phyloP scores from a whole-genome alignment of 2,329 filamentous ascomycete genomes.

The Teratosphaeria destructans region DNA sequence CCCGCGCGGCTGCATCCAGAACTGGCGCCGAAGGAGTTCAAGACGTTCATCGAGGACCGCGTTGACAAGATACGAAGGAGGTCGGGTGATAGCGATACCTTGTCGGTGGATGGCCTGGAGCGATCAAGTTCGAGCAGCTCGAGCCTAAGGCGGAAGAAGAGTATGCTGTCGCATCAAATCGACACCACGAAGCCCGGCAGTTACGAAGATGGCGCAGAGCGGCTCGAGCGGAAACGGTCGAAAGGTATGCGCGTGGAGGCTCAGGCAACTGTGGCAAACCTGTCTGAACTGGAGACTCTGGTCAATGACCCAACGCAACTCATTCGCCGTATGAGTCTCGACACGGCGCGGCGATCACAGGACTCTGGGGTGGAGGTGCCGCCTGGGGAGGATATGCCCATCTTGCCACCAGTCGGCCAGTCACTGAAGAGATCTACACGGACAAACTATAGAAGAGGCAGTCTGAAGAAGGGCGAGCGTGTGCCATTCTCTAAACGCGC shows the following conservation, averaged over 20 bases:
- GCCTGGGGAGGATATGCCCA: constrained; percentile 64
- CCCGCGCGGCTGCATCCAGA: constrained; percentile 90
- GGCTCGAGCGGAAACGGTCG: constrained; percentile 64
- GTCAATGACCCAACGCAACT: constrained; percentile 68
- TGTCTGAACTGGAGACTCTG: constrained; percentile 64
- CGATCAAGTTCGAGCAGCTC: constrained; percentile 46
- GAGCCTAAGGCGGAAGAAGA: constrained; percentile 75
- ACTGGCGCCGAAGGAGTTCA: constrained; percentile 90
- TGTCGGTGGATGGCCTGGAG: constrained; percentile 50
- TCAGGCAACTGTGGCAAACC: constrained; percentile 51
- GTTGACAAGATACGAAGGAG: constrained; percentile 80
- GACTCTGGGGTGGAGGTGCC: constrained; percentile 30
- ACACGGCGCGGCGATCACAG: constrained; percentile 26
- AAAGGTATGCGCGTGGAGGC: constrained; percentile 30
- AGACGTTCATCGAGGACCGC: constrained; percentile 87
- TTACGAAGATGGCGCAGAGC: constrained; percentile 76
- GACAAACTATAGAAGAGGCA: constrained; percentile 84
- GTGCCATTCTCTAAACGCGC: constrained; percentile 65
- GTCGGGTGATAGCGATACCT: constrained; percentile 56
- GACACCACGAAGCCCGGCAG: constrained; percentile 53
- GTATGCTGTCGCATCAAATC: constrained; percentile 88
- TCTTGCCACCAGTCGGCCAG: constrained; percentile 66
- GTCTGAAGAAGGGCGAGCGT: constrained; percentile 68
- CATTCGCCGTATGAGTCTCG: constrained; percentile 58
- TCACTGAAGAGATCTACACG: constrained; percentile 81